Percentiles rank a stretch among this genome's conserved stretches.
Evolutionary conservation across 2,329 filamentous ascomycete genomes (phyloP).

Genomic region (Penicillium brasilianum): DNA sequence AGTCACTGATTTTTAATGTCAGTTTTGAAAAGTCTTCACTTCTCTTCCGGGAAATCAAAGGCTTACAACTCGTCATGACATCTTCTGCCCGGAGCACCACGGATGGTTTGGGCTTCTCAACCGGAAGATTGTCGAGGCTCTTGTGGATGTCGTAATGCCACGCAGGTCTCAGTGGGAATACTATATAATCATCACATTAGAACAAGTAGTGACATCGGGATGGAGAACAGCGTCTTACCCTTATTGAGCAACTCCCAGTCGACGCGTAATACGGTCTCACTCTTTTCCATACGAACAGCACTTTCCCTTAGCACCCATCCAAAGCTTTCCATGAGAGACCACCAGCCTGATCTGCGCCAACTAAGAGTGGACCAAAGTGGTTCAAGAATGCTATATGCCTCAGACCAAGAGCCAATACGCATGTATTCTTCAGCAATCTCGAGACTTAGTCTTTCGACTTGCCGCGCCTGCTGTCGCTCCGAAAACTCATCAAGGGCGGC

Average conservation of each 20-base stretch:
- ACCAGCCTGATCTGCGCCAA: constrained; percentile 68
- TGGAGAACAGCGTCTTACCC: constrained; percentile 35
- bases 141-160: constrained; percentile 55
- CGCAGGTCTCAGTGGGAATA: constrained; percentile 41
- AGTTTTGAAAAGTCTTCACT: neutral
- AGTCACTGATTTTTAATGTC: constrained; percentile 45
- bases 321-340: constrained; percentile 59
- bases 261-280: constrained; percentile 56
- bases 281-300: constrained; percentile 52
- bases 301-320: constrained; percentile 61
- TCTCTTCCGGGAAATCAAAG: neutral
- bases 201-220: neutral
- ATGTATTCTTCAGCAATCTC: constrained; percentile 62
- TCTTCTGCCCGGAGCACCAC: constrained; percentile 56
- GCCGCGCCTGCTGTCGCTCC: constrained; percentile 57
- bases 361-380: constrained; percentile 61
- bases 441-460: constrained; percentile 60
- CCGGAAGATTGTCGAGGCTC: constrained; percentile 48
- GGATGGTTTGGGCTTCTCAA: constrained; percentile 48
- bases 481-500: constrained; percentile 57
- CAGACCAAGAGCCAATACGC: constrained; percentile 53
- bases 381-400: constrained; percentile 57
- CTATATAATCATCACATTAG: constrained; percentile 25
- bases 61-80: constrained; percentile 54
- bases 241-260: constrained; percentile 61